phyloP scores from a whole-genome alignment of 768 basidiomycete genomes.

The Leccinum subgranulosum region DNA sequence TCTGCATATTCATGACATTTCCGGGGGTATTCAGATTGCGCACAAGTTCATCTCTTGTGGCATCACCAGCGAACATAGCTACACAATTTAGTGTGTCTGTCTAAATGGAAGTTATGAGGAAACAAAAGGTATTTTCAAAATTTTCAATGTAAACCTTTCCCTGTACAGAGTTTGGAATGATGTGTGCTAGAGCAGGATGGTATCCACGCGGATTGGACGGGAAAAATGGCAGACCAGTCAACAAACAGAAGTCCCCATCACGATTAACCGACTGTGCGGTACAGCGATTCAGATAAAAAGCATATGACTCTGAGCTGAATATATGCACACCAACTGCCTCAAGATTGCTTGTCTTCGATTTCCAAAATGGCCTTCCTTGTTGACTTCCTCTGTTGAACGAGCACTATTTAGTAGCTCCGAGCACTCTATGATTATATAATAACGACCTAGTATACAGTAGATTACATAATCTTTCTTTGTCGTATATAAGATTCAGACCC shows the following conservation, averaged over 20 bases:
- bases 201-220: background rate
- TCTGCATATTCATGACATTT: slow-evolving; percentile 1
- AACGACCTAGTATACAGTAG: too few species aligned
- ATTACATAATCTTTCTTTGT: too few species aligned
- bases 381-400: background rate
- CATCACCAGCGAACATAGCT: background rate
- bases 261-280: background rate
- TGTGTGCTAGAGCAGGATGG: background rate
- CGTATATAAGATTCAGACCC: too few species aligned
- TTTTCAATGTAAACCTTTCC: background rate
- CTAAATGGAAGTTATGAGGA: background rate
- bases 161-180: slow-evolving; percentile 1
- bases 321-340: slow-evolving; percentile 4
- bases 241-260: background rate
- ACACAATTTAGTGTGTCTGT: background rate
- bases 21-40: too few species aligned
- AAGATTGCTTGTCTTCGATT: background rate
- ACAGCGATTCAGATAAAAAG: background rate
- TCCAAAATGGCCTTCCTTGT: background rate
- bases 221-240: background rate
- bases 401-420: too few species aligned
- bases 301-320: background rate
- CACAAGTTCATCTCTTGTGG: too few species aligned
- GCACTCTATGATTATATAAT: too few species aligned
- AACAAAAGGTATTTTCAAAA: background rate